These are phyloP conservation scores for Boeremia exigua DNA, from an alignment of 2,329 filamentous ascomycete species.

Conservation along the genomic window DNA sequence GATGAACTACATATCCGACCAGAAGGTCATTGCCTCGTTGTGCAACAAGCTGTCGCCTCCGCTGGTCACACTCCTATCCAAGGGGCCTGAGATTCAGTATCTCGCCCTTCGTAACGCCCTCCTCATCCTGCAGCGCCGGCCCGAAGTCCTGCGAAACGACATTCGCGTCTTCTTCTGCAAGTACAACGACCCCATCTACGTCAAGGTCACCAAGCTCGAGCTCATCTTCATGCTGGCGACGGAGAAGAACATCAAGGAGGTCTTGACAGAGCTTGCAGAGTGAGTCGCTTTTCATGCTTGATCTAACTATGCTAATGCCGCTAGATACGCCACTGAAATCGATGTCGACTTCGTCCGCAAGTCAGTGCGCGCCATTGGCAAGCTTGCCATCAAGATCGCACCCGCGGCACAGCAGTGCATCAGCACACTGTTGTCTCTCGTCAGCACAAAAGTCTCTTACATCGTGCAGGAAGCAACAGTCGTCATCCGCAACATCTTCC, in stretches of 20 bases:
- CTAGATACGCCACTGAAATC: slow-evolving; percentile 88
- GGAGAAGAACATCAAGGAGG: slow-evolving; percentile 93
- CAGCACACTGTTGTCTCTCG: slow-evolving; percentile 87
- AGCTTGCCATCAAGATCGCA: slow-evolving; percentile 98
- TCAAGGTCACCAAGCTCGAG: slow-evolving; percentile 98
- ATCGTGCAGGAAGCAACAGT: slow-evolving; percentile 99
- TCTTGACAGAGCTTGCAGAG: slow-evolving; percentile 90
- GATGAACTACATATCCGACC: slow-evolving; percentile 97
- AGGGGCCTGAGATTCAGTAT: slow-evolving; percentile 98
- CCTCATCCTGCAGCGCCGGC: slow-evolving; percentile 88
- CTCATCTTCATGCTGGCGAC: slow-evolving; percentile 98
- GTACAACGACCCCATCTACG: slow-evolving; percentile 99
- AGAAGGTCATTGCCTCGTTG: slow-evolving; percentile 83
- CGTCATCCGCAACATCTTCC: slow-evolving; percentile 98
- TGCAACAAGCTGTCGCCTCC: slow-evolving; percentile 95
- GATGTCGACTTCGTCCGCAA: slow-evolving; percentile 99
- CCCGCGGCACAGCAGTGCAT: slow-evolving; percentile 91
- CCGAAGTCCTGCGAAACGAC: slow-evolving; percentile 93
- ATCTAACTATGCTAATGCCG: not conserved
- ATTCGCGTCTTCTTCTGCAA: slow-evolving; percentile 99
- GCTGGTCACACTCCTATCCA: slow-evolving; percentile 90
- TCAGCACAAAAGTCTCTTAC: slow-evolving; percentile 97
- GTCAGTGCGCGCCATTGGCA: slow-evolving; percentile 95
- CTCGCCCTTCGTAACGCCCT: slow-evolving; percentile 91
- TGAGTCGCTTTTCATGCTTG: slow-evolving; percentile 50